phyloP scores from a whole-genome alignment of 768 basidiomycete genomes.

The Xerocomellus chrysenteron region DNA sequence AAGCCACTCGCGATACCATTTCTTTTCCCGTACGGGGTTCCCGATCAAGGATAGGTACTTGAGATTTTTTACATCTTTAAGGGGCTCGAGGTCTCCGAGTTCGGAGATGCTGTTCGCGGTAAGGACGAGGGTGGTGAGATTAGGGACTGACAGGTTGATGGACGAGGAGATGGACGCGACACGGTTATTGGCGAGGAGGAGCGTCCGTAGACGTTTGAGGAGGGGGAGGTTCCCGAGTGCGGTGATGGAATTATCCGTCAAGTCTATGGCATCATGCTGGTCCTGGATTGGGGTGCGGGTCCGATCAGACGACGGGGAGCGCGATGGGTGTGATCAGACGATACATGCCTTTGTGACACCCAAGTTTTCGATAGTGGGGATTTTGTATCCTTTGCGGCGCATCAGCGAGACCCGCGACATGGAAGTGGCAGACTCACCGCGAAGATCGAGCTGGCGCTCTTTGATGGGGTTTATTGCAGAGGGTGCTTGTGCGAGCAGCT shows the following conservation, averaged over 20 bases:
- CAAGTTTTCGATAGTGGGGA: slow-evolving; percentile 94
- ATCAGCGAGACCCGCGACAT: slow-evolving; percentile 12
- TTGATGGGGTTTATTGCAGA: slow-evolving; percentile 81
- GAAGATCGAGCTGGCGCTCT: slow-evolving; percentile 88
- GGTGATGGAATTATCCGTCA: slow-evolving; percentile 87
- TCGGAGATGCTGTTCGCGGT: slow-evolving; percentile 80
- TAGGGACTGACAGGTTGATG: slow-evolving; percentile 79
- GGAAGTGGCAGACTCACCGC: slow-evolving; percentile 53
- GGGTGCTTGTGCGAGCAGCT: slow-evolving; percentile 80
- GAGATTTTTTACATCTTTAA: slow-evolving; percentile 72
- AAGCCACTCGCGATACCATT: slow-evolving; percentile 97
- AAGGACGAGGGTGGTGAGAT: slow-evolving; percentile 79
- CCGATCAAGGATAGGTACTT: slow-evolving; percentile 76
- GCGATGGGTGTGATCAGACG: slow-evolving; percentile 17
- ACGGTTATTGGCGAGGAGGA: slow-evolving; percentile 89
- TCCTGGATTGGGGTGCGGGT: slow-evolving; percentile 49
- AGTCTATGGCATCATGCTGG: slow-evolving; percentile 91
- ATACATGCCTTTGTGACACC: slow-evolving; percentile 80
- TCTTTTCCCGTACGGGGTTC: slow-evolving; percentile 85
- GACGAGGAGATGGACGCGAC: slow-evolving; percentile 80
- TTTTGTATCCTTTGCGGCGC: slow-evolving; percentile 73
- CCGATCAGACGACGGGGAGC: slow-evolving; percentile 15
- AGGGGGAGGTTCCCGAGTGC: slow-evolving; percentile 83
- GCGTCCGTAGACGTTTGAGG: slow-evolving; percentile 78
- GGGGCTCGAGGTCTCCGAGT: slow-evolving; percentile 81